Conservation (phyloP, 1,284 basidiomycete species). For the Cryptococcus sp. region DNA sequence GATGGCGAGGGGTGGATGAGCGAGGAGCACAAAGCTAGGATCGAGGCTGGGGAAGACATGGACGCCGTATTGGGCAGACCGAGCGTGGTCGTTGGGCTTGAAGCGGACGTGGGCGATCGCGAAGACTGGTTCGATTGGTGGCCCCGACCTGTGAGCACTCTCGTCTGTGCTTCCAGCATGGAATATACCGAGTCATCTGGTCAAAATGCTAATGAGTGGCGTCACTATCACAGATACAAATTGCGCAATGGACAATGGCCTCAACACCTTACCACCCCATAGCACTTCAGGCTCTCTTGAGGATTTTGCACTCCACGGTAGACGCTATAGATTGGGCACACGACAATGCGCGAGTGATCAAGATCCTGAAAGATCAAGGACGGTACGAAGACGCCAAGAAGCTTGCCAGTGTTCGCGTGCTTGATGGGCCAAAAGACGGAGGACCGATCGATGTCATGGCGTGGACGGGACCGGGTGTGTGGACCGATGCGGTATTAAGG, state of each 20-base stretch:
- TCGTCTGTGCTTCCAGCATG: background rate
- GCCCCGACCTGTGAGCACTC: conserved; percentile 49
- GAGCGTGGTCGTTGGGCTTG: conserved; percentile 52
- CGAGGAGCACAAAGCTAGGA: conserved; percentile 16
- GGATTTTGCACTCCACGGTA: conserved; percentile 44
- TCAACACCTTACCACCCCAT: conserved; percentile 49
- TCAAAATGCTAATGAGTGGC: background rate
- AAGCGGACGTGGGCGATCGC: conserved; percentile 53
- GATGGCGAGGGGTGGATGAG: conserved; percentile 46
- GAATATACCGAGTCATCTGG: background rate
- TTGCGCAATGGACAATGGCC: conserved; percentile 55
- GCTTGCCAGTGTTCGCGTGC: conserved; percentile 26
- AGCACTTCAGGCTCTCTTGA: conserved; percentile 38
- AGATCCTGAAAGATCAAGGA: conserved; percentile 26
- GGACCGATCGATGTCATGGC: conserved; percentile 51
- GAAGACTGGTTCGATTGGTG: conserved; percentile 54
- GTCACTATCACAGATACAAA: conserved; percentile 42
- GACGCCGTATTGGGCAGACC: conserved; percentile 38
- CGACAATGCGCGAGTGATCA: conserved; percentile 20
- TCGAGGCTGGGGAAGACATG: conserved; percentile 26
- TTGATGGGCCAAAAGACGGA: conserved; percentile 37
- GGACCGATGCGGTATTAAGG: conserved; percentile 49
- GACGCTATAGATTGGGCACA: conserved; percentile 42
- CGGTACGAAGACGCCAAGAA: conserved; percentile 28
- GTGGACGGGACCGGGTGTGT: conserved; percentile 54